Percentiles rank a stretch among this genome's conserved stretches.
Conservation (phyloP, 306 rosid species). For the Cucurbita ficifolia region DNA sequence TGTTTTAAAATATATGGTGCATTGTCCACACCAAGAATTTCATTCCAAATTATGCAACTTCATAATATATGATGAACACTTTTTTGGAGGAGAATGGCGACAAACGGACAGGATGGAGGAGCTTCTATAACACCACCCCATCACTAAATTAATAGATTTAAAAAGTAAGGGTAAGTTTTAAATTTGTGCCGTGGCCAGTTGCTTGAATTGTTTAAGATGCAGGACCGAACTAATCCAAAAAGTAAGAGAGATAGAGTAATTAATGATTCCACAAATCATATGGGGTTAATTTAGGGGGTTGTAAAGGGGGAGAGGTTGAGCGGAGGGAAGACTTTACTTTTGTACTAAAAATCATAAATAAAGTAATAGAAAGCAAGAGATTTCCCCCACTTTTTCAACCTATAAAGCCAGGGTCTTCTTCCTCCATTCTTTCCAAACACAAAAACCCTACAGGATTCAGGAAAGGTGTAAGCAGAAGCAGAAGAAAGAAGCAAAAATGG, state of each 20-base stretch:
- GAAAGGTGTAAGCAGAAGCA: background rate
- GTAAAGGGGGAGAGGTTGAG: conserved; percentile 11
- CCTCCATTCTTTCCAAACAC: conserved; percentile 34
- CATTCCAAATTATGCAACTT: conserved; percentile 10
- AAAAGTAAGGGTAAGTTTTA: background rate
- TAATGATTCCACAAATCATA: conserved; percentile 19
- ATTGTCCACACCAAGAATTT: background rate
- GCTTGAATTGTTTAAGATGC: conserved; percentile 39
- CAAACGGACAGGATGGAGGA: conserved; percentile 57
- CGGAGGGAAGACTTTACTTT: conserved; percentile 6
- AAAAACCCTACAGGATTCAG: conserved; percentile 21
- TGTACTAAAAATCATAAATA: conserved; percentile 42
- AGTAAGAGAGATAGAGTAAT: conserved; percentile 34
- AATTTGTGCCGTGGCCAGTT: conserved; percentile 34
- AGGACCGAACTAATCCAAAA: conserved; percentile 71
- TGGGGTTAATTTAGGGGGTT: background rate
- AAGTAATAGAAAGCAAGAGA: conserved; percentile 16
- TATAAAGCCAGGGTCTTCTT: conserved; percentile 55
- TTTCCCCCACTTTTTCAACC: conserved; percentile 27
- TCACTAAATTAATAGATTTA: conserved; percentile 12
- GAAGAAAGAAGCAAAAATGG: conserved; percentile 29
- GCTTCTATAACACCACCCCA: conserved; percentile 6
- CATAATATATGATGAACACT: conserved; percentile 27
- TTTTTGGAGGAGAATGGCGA: conserved; percentile 36
- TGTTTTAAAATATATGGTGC: background rate